These are phyloP conservation scores for Cladosporium sp. DNA, from an alignment of 2,329 filamentous ascomycete species.

Conservation along the genomic window DNA sequence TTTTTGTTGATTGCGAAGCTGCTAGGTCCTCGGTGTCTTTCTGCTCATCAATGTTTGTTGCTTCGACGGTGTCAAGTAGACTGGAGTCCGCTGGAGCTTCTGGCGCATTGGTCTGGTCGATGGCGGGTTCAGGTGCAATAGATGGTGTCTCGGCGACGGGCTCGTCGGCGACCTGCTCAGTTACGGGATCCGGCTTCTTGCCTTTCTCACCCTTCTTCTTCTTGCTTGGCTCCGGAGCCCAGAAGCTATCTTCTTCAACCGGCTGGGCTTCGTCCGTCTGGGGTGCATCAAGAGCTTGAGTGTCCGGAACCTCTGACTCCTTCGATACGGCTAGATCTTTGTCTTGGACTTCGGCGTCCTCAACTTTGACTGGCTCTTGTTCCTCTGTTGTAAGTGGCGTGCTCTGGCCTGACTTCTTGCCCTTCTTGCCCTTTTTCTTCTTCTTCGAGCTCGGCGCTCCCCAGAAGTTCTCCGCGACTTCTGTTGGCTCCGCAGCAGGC, in stretches of 20 bases:
- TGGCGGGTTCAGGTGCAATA: background rate
- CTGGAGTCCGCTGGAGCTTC: background rate
- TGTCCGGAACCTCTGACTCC: background rate
- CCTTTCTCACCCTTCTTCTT: constrained; percentile 38
- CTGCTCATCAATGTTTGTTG: background rate
- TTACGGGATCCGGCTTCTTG: constrained; percentile 22
- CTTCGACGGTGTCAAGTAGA: background rate
- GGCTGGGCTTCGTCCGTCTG: constrained; percentile 21
- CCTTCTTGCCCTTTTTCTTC: constrained; percentile 34
- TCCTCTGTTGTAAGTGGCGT: background rate
- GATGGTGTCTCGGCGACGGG: background rate
- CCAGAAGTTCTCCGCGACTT: constrained; percentile 16
- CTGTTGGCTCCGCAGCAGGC: background rate
- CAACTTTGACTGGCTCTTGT: constrained; percentile 24
- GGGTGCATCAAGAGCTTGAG: background rate
- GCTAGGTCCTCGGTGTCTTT: background rate
- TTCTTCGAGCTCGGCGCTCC: constrained; percentile 25
- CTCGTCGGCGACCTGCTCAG: background rate
- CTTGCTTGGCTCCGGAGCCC: constrained; percentile 20
- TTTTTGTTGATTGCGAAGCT: background rate
- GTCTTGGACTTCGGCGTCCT: constrained; percentile 17
- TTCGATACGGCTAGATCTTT: background rate
- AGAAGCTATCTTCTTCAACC: constrained; percentile 21
- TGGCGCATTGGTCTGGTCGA: background rate
- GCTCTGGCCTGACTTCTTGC: constrained; percentile 4